Base-by-base conservation (phyloP, 441 rosid genomes). In the Isatis lusitanica region DNA sequence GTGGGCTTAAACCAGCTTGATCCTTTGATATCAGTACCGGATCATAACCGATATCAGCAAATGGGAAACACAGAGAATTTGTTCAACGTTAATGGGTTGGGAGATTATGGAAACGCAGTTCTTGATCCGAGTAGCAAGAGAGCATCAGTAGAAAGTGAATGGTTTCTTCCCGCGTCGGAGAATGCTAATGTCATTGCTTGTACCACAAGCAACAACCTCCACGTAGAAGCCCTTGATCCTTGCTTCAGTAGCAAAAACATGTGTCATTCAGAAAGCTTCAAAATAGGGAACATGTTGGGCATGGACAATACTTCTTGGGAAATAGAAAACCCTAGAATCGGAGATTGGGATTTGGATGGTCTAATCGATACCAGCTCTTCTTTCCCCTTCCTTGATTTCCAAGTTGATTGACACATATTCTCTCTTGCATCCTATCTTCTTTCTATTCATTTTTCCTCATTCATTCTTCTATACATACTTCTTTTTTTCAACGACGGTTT, bases 271-370 rank as follows among this genome's bases (percentile, higher is more conserved):
- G 78, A 67, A 50, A 83, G 78, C 74, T 68, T 71, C 74, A 80
- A 78, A 70, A 85, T 76, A 59, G 85, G 81, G 61, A 85, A 80
- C 70, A 71, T 87, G 61, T 59, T 81, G 73, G 85, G 78, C 12
- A 50, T 78, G 28, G 90, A 81, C 67, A 79, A 83, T 79, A 58
- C 70, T 74, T 73, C 79, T 47, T 85, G 83, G 82, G 85, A 77
- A 63, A 83, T 75, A 74, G 85, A 85, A 79, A 81, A 82, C 85
- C 85, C 83, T 71, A 80, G 78, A 74, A 77, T 83, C 38, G 92
- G 87, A 78, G 92, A 87, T 66, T 87, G 87, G 90, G 92, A 87
- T 74, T 81, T 87, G 18, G 92, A 87, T 79, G 83, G 85, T 73
- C 83, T 87, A 47, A 84, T 87, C 70, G 87, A 83, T 66, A 83